phyloP scores from a whole-genome alignment of 1,284 basidiomycete genomes.

The Tilletiaria anomala region DNA sequence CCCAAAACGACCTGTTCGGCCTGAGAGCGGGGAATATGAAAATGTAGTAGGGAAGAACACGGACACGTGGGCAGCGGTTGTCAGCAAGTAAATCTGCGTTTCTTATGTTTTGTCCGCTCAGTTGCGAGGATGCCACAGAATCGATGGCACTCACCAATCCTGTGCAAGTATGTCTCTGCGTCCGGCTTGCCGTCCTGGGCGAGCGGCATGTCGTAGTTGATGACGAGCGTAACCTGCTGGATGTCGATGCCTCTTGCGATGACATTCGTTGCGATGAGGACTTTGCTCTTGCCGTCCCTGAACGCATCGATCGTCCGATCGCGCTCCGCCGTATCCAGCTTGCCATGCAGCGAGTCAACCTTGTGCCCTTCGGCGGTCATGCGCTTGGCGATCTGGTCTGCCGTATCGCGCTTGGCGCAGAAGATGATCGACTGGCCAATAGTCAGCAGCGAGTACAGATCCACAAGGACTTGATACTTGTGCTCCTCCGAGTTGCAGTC shows the following conservation, averaged over 20 bases:
- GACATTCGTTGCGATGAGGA: constrained; percentile 96
- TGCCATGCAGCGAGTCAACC: constrained; percentile 87
- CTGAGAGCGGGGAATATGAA: no score
- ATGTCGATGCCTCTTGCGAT: constrained; percentile 98
- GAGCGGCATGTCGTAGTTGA: constrained; percentile 85
- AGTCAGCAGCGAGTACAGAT: constrained; percentile 75
- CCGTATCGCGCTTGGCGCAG: constrained; percentile 63
- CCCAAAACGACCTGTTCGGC: constrained; percentile 35
- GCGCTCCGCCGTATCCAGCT: constrained; percentile 74
- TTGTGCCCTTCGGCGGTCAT: constrained; percentile 91
- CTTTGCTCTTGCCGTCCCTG: constrained; percentile 89
- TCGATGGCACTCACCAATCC: constrained; percentile 58
- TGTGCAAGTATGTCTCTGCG: constrained; percentile 92
- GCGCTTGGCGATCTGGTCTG: constrained; percentile 75
- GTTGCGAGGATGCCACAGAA: constrained; percentile 13
- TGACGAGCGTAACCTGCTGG: constrained; percentile 68
- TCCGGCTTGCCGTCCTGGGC: constrained; percentile 53
- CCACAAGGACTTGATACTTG: constrained; percentile 90
- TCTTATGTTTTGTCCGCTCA: no score
- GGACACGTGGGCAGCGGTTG: no score
- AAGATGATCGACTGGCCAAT: constrained; percentile 97
- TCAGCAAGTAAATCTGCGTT: no score
- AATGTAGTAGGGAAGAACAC: no score
- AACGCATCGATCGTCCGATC: constrained; percentile 88
- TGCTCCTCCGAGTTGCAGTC: constrained; percentile 63